Conservation (phyloP, 108 stramenopile genomes). For the Nannochloropsis granulata region DNA sequence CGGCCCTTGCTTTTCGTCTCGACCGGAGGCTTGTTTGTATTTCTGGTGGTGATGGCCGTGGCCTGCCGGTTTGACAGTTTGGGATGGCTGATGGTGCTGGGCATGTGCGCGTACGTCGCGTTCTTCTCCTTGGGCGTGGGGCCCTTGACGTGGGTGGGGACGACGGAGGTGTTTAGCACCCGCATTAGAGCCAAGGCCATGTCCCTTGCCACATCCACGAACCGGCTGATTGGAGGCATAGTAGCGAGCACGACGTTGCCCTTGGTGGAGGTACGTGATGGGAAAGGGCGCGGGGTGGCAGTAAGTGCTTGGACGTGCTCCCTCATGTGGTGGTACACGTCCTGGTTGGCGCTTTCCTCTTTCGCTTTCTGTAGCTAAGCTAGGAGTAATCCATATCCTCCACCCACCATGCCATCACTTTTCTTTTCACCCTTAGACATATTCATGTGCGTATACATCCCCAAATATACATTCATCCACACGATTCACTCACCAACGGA, state of each 20-base stretch:
- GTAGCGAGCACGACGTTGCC: conserved; percentile 49
- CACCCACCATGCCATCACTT: no score
- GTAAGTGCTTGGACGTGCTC: no score
- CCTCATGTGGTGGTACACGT: no score
- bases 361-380: no score
- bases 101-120: conserved; percentile 45
- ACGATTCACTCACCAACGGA: no score
- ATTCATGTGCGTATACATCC: no score
- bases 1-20: conserved; percentile 53
- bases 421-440: no score
- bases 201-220: conserved; percentile 58
- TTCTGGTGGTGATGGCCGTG: background rate
- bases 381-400: no score
- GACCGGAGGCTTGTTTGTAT: background rate
- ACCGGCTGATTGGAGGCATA: conserved; percentile 54
- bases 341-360: no score
- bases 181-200: conserved; percentile 69
- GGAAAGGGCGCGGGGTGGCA: background rate
- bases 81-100: background rate
- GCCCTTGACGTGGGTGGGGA: conserved; percentile 55
- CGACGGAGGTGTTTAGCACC: conserved; percentile 63
- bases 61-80: background rate
- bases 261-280: conserved; percentile 28
- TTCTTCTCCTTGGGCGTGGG: conserved; percentile 68
- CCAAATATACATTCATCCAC: no score